Conservation (phyloP, 352 stramenopile genomes). For the Pythium inflatum region DNA sequence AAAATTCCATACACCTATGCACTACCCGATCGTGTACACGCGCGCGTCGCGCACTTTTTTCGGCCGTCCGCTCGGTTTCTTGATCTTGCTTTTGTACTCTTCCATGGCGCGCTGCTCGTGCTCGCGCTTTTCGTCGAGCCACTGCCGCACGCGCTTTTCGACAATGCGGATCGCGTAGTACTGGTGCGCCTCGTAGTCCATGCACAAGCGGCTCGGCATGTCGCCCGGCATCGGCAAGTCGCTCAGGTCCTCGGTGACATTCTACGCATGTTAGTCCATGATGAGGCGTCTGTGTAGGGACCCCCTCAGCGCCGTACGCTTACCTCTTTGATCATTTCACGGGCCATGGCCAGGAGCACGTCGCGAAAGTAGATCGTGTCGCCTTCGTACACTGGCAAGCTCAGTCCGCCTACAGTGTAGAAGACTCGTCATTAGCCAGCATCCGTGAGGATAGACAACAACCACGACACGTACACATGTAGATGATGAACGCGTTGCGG, state of each 20-base stretch:
- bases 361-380: conserved; percentile 87
- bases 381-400: conserved; percentile 82
- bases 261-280: conserved; percentile 8
- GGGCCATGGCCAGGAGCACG: conserved; percentile 79
- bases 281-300: no score
- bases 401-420: conserved; percentile 35
- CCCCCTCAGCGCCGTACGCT: not conserved
- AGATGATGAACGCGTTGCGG: conserved; percentile 56
- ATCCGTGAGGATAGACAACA: not conserved
- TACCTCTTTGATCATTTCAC: conserved; percentile 83
- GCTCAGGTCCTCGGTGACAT: conserved; percentile 41
- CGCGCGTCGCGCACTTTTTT: conserved; percentile 78
- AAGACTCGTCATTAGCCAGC: not conserved
- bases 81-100: conserved; percentile 88
- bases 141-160: conserved; percentile 56
- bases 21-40: conserved; percentile 76
- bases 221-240: conserved; percentile 49
- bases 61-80: conserved; percentile 72
- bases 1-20: no score
- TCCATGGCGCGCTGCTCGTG: conserved; percentile 77
- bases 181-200: conserved; percentile 71
- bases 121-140: conserved; percentile 72
- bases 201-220: conserved; percentile 37
- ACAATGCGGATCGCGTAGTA: conserved; percentile 70
- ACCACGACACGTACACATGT: conserved; percentile 49